Conservation (phyloP, 352 stramenopile genomes). For the Phytophthora ohioensis region DNA sequence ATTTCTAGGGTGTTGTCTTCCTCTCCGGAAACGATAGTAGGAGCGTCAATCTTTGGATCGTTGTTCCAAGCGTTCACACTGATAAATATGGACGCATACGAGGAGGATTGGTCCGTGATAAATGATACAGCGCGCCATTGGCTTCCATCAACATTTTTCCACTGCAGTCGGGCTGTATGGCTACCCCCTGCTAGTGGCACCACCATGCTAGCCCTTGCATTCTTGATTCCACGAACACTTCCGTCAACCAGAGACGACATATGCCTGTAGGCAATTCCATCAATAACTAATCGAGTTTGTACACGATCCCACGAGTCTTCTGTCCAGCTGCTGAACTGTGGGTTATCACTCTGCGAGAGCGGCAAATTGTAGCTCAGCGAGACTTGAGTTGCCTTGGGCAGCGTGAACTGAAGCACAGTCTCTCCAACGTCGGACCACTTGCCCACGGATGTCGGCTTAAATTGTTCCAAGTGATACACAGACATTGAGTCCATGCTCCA, state of each 20-base stretch:
- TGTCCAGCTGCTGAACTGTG: constrained; percentile 63
- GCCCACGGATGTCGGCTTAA: constrained; percentile 33
- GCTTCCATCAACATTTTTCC: constrained; percentile 79
- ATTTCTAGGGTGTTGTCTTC: constrained; percentile 67
- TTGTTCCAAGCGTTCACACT: constrained; percentile 79
- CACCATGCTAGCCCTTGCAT: constrained; percentile 74
- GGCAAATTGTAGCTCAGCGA: constrained; percentile 81
- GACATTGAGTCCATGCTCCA: constrained; percentile 55
- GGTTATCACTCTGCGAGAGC: constrained; percentile 77
- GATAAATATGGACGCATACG: constrained; percentile 77
- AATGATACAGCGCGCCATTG: constrained; percentile 76
- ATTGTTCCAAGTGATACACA: constrained; percentile 64
- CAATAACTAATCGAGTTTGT: constrained; percentile 68
- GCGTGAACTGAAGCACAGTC: constrained; percentile 75
- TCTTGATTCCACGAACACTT: constrained; percentile 75
- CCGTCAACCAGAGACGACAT: constrained; percentile 75
- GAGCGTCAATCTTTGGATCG: constrained; percentile 58
- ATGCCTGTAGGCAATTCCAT: constrained; percentile 75
- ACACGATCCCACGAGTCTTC: constrained; percentile 61
- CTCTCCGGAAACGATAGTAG: constrained; percentile 40
- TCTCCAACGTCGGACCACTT: constrained; percentile 83
- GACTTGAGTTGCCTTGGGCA: constrained; percentile 63
- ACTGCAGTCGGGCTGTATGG: constrained; percentile 74
- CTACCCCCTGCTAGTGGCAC: constrained; percentile 60
- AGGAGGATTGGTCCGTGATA: constrained; percentile 70